These are phyloP conservation scores for Hysterium pulicare DNA, from an alignment of 2,329 filamentous ascomycete genomes.

Conservation along the genomic window DNA sequence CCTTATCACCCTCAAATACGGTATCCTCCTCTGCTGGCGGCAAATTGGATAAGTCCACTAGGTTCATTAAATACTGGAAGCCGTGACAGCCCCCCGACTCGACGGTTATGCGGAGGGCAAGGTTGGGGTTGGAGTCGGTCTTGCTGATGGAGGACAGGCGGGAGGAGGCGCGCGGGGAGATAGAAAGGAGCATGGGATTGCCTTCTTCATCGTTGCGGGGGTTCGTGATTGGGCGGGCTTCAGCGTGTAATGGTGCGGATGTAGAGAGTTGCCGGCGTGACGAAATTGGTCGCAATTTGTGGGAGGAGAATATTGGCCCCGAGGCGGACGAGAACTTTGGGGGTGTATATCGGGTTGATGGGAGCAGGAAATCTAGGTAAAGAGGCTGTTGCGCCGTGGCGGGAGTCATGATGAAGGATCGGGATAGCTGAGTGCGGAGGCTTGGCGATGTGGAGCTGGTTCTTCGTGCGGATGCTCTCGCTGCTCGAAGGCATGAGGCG, in stretches of 20 bases:
- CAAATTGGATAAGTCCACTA: slow-evolving; percentile 60
- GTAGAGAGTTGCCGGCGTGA: slow-evolving; percentile 33
- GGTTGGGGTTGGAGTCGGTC: slow-evolving; percentile 63
- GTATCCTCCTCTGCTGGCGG: slow-evolving; percentile 70
- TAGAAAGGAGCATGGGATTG: slow-evolving; percentile 76
- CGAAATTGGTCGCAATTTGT: no score
- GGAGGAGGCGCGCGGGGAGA: slow-evolving; percentile 69
- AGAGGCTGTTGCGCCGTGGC: slow-evolving; percentile 19
- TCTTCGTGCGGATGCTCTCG: slow-evolving; percentile 8
- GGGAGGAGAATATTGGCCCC: no score
- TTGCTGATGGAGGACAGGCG: slow-evolving; percentile 66
- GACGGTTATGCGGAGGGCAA: slow-evolving; percentile 87
- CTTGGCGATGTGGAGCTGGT: slow-evolving; percentile 3
- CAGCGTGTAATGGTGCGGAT: slow-evolving; percentile 7
- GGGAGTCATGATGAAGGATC: slow-evolving; percentile 21
- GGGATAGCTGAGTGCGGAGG: slow-evolving; percentile 5
- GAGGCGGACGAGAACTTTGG: no score
- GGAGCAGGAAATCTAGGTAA: slow-evolving; percentile 32
- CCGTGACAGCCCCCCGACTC: slow-evolving; percentile 95
- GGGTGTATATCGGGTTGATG: slow-evolving; percentile 18
- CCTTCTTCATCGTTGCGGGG: slow-evolving; percentile 78
- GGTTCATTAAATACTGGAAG: slow-evolving; percentile 93
- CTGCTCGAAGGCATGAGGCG: slow-evolving; percentile 26
- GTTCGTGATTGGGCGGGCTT: slow-evolving; percentile 57
- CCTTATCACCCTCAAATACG: slow-evolving; percentile 68